phyloP scores from a whole-genome alignment of 495 filamentous ascomycete genomes.

The Penicillium turbatum region DNA sequence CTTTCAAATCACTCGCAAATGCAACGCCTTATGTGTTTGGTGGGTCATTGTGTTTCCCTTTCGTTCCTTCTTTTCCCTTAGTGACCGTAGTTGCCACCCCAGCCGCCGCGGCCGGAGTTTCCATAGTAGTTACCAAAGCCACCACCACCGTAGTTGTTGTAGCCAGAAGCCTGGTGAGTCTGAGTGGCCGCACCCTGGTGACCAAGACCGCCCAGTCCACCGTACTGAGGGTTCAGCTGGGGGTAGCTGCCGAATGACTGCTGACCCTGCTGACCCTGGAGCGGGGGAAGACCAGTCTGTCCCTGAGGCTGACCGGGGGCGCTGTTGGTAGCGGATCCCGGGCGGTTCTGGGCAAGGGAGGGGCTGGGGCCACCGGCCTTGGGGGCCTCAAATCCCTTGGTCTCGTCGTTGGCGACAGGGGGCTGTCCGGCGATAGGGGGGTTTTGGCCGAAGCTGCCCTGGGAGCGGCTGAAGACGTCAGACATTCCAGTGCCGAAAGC shows the following conservation, averaged over 20 bases:
- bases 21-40: slow-evolving; percentile 37
- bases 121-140: slow-evolving; percentile 70
- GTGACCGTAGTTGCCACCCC: slow-evolving; percentile 17
- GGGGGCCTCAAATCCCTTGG: slow-evolving; percentile 73
- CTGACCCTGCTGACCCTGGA: slow-evolving; percentile 65
- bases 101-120: slow-evolving; percentile 27
- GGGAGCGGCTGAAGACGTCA: slow-evolving; percentile 71
- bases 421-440: slow-evolving; percentile 64
- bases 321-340: slow-evolving; percentile 79
- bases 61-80: slow-evolving; percentile 7
- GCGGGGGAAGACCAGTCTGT: slow-evolving; percentile 63
- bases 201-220: slow-evolving; percentile 64
- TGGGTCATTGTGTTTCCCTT: slow-evolving; percentile 12
- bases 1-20: slow-evolving; percentile 34
- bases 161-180: slow-evolving; percentile 58
- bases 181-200: slow-evolving; percentile 57
- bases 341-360: slow-evolving; percentile 71
- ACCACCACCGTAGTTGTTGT: slow-evolving; percentile 49
- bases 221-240: slow-evolving; percentile 70
- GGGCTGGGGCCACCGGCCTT: slow-evolving; percentile 80
- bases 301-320: slow-evolving; percentile 56
- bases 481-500: slow-evolving; percentile 67
- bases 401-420: slow-evolving; percentile 57
- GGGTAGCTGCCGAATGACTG: slow-evolving; percentile 72
- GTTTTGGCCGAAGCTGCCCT: slow-evolving; percentile 63